phyloP scores from a whole-genome alignment of 139 green algal species.

The Chlorella sp. region DNA sequence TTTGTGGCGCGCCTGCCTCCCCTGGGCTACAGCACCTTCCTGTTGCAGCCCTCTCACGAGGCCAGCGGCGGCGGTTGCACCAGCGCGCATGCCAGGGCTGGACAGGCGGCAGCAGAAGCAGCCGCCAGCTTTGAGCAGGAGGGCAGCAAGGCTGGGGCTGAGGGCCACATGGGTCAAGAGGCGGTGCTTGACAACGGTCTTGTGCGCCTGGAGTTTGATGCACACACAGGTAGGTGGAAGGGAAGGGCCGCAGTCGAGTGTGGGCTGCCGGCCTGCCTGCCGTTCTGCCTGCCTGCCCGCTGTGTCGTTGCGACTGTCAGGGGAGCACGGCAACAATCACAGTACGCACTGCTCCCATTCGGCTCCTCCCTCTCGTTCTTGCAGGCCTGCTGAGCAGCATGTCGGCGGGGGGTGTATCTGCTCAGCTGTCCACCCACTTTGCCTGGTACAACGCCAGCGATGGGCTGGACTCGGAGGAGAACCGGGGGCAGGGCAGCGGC shows the following conservation, averaged over 20 bases:
- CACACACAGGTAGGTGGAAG: neutral
- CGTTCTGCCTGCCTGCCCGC: neutral
- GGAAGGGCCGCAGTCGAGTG: neutral
- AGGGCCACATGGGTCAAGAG: neutral
- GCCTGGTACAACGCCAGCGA: constrained; percentile 64
- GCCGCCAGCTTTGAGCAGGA: neutral
- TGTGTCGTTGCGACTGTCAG: too few relatives aligned
- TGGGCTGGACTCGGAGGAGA: constrained; percentile 41
- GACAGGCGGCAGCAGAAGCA: neutral
- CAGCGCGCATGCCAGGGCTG: neutral
- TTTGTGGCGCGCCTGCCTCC: constrained; percentile 63
- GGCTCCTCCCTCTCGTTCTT: neutral
- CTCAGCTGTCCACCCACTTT: constrained; percentile 14
- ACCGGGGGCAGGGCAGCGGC: constrained; percentile 51
- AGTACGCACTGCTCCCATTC: too few relatives aligned
- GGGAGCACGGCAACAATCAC: too few relatives aligned
- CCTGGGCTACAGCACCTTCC: constrained; percentile 61
- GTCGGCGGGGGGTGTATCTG: neutral
- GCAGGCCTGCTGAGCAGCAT: constrained; percentile 21
- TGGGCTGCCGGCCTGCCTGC: neutral
- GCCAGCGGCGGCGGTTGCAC: neutral
- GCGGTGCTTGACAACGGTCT: constrained; percentile 35
- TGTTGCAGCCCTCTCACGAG: constrained; percentile 5
- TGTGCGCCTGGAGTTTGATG: constrained; percentile 41
- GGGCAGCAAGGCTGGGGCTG: neutral